Percentiles rank a stretch among this genome's conserved stretches.
phyloP scores from a whole-genome alignment of 768 basidiomycete species.

The Rickenella mellea region DNA sequence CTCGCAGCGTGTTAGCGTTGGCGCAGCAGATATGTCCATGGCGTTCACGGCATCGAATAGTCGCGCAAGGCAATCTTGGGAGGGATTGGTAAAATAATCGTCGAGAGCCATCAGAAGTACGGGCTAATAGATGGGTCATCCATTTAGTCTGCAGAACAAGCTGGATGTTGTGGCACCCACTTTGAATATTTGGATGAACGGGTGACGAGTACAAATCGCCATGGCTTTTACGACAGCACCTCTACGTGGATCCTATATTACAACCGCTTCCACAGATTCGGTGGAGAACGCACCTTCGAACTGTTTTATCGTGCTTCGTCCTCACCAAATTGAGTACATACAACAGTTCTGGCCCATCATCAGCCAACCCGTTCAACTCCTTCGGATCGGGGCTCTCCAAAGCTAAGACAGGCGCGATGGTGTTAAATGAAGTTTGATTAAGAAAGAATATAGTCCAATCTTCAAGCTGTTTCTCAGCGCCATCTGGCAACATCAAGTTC shows the following conservation, averaged over 20 bases:
- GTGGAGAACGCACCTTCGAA: slow-evolving; percentile 49
- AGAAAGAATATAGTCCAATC: slow-evolving; percentile 99
- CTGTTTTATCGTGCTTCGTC: slow-evolving; percentile 82
- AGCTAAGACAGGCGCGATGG: slow-evolving; percentile 73
- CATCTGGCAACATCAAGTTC: slow-evolving; percentile 97
- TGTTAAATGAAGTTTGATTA: slow-evolving; percentile 87
- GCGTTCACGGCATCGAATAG: slow-evolving; percentile 91
- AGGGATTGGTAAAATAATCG: slow-evolving; percentile 86
- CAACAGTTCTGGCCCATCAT: slow-evolving; percentile 41
- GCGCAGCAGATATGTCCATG: slow-evolving; percentile 77
- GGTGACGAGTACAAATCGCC: slow-evolving; percentile 87
- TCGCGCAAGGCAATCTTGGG: slow-evolving; percentile 80
- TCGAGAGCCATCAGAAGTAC: slow-evolving; percentile 89
- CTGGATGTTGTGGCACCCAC: slow-evolving; percentile 26
- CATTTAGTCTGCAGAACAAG: background rate
- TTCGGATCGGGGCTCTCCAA: slow-evolving; percentile 41
- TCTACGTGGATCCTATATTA: slow-evolving; percentile 29
- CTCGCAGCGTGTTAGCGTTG: slow-evolving; percentile 70
- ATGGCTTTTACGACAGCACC: slow-evolving; percentile 92
- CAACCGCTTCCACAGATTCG: background rate
- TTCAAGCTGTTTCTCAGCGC: slow-evolving; percentile 87
- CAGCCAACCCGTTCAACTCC: slow-evolving; percentile 14
- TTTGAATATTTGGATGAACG: slow-evolving; percentile 95
- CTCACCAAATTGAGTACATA: slow-evolving; percentile 88
- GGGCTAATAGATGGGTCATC: slow-evolving; percentile 47